Evolutionary conservation across 2,329 filamentous ascomycete genomes (phyloP).

Genomic region (Pseudocercospora cruenta): DNA sequence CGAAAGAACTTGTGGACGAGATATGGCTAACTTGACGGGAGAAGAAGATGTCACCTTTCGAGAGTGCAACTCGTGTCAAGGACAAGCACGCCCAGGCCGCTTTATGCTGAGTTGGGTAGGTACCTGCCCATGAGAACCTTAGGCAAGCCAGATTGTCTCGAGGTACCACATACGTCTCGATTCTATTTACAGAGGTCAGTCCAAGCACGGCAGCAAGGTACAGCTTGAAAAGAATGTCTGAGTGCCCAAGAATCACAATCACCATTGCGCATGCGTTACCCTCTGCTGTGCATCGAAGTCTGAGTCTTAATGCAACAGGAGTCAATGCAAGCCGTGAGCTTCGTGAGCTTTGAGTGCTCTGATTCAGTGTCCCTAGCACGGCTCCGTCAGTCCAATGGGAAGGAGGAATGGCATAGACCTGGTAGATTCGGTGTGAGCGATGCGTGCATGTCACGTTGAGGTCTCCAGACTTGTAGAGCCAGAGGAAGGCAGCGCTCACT

Average conservation of each 20-base stretch:
- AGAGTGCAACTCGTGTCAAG: background rate
- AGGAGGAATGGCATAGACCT: background rate
- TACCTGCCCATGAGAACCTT: background rate
- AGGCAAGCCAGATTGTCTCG: background rate
- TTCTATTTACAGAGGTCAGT: background rate
- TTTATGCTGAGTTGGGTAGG: background rate
- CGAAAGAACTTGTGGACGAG: background rate
- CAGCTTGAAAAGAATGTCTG: background rate
- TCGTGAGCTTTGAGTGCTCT: background rate
- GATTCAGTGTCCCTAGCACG: background rate
- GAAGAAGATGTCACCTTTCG: background rate
- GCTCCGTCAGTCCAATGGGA: background rate
- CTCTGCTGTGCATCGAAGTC: background rate
- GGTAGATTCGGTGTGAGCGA: background rate
- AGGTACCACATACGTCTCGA: background rate
- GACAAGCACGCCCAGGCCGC: background rate
- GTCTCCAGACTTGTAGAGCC: background rate
- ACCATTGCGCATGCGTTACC: background rate
- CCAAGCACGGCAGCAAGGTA: background rate
- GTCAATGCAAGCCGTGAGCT: background rate
- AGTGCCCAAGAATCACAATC: background rate
- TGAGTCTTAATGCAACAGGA: background rate
- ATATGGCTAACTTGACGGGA: background rate
- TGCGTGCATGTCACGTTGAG: background rate
- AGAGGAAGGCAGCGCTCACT: background rate